phyloP scores from a whole-genome alignment of 768 basidiomycete genomes.

The Clavaria fumosa region DNA sequence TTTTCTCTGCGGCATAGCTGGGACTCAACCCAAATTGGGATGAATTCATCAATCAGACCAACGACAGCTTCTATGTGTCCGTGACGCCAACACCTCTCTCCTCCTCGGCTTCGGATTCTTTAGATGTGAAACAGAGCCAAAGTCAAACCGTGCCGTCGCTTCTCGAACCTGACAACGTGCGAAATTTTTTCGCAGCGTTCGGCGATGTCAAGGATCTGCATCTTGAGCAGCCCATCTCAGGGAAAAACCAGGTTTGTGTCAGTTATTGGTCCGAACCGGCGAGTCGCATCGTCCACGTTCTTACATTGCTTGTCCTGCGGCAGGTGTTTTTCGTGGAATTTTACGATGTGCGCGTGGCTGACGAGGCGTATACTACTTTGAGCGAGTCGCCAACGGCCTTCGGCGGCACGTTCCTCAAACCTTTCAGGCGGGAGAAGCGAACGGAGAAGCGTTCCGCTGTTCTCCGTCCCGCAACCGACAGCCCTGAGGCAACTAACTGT shows the following conservation, averaged over 20 bases:
- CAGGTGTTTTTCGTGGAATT: conserved; percentile 46
- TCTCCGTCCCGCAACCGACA: neutral
- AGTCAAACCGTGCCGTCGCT: neutral
- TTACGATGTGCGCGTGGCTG: conserved; percentile 47
- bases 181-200: conserved; percentile 21
- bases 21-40: conserved; percentile 26
- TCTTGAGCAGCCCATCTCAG: neutral
- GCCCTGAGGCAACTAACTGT: conserved; percentile 3
- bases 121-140: too few species aligned
- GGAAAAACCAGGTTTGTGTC: too few species aligned
- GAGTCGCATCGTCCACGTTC: conserved; percentile 15
- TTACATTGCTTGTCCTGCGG: conserved; percentile 7
- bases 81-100: conserved; percentile 18
- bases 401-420: conserved; percentile 11
- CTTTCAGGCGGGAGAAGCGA: conserved; percentile 16
- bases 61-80: conserved; percentile 36
- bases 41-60: conserved; percentile 35
- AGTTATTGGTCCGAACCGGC: too few species aligned
- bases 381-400: conserved; percentile 22
- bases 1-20: conserved; percentile 3
- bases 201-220: conserved; percentile 13
- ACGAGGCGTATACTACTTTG: conserved; percentile 33
- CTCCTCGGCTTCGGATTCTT: conserved; percentile 1
- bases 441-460: conserved; percentile 10
- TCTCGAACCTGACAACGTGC: conserved; percentile 11